Percentiles rank a stretch among this genome's conserved stretches.
Conservation (phyloP, 371 early-diverging fungal genomes). For the Lichtheimia corymbifera region DNA sequence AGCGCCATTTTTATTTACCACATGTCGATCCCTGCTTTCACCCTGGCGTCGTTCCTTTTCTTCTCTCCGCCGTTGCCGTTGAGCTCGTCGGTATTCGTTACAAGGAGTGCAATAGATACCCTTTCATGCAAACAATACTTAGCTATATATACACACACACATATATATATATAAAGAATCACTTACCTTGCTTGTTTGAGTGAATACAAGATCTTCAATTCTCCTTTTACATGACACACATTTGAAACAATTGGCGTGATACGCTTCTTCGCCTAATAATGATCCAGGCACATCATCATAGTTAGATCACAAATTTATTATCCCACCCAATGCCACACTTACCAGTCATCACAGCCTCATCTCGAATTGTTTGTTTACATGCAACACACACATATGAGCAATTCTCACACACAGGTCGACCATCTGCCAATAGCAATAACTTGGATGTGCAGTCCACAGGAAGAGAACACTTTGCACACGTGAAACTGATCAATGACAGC, state of each 20-base stretch:
- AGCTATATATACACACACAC: too few species aligned
- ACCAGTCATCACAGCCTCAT: constrained; percentile 89
- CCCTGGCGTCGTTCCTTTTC: constrained; percentile 28
- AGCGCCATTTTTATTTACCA: constrained; percentile 5
- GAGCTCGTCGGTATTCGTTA: constrained; percentile 39
- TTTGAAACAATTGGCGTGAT: constrained; percentile 82
- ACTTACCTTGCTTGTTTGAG: constrained; percentile 73
- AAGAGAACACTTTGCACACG: constrained; percentile 76
- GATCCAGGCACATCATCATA: neutral
- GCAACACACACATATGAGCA: constrained; percentile 84
- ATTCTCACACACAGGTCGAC: constrained; percentile 81
- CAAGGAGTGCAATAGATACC: constrained; percentile 52
- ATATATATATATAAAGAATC: too few species aligned
- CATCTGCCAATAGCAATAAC: constrained; percentile 73
- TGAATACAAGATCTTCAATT: constrained; percentile 78
- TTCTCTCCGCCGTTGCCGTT: constrained; percentile 36
- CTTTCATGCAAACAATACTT: constrained; percentile 17
- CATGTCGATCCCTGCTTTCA: constrained; percentile 6
- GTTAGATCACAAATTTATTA: neutral
- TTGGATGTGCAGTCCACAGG: constrained; percentile 77
- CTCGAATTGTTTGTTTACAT: constrained; percentile 78
- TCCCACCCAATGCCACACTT: neutral
- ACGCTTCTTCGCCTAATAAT: constrained; percentile 71
- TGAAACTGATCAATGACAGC: constrained; percentile 56
- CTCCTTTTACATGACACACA: constrained; percentile 73